These are phyloP conservation scores for Aspergillus funiculosus DNA, from an alignment of 495 filamentous ascomycete species.

Conservation along the genomic window DNA sequence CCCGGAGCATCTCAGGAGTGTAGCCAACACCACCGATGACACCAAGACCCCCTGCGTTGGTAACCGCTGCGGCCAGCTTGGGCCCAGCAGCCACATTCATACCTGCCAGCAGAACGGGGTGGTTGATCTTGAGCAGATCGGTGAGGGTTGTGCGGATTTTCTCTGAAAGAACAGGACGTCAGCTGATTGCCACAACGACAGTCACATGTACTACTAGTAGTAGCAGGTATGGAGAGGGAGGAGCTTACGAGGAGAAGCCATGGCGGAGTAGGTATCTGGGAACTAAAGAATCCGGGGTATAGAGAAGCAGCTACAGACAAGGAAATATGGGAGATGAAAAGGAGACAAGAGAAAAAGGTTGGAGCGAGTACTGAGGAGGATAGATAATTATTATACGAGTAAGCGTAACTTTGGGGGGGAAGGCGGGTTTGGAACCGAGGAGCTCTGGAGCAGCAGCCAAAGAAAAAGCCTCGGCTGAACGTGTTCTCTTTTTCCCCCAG, in stretches of 20 bases:
- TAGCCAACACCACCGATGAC: slow-evolving; percentile 96
- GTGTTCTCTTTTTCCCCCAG: slow-evolving; percentile 1
- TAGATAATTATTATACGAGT: slow-evolving; percentile 16
- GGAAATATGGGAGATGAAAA: slow-evolving; percentile 20
- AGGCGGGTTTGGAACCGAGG: slow-evolving; percentile 18
- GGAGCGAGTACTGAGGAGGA: slow-evolving; percentile 2
- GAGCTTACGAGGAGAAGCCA: slow-evolving; percentile 77
- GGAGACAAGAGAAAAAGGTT: slow-evolving; percentile 10
- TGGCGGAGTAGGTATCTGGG: slow-evolving; percentile 35
- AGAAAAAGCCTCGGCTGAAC: slow-evolving; percentile 19
- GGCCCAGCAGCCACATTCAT: slow-evolving; percentile 99
- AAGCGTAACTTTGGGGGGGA: too few relatives aligned
- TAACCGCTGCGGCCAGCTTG: slow-evolving; percentile 93
- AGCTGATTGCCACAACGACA: slow-evolving; percentile 15
- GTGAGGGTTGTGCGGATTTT: slow-evolving; percentile 83
- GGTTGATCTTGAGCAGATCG: slow-evolving; percentile 94
- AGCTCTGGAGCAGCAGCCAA: neutral
- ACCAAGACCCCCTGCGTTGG: slow-evolving; percentile 93
- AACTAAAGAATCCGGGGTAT: slow-evolving; percentile 13
- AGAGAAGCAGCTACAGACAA: neutral
- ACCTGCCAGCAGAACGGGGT: slow-evolving; percentile 89
- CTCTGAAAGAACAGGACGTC: slow-evolving; percentile 46
- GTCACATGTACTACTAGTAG: too few relatives aligned
- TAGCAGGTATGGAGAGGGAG: slow-evolving; percentile 11
- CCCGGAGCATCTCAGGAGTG: slow-evolving; percentile 91